Evolutionary conservation across 2,329 filamentous ascomycete genomes (phyloP), one percentile per base, ranked within the genome.

Genomic region (Cladosporium sp.): DNA sequence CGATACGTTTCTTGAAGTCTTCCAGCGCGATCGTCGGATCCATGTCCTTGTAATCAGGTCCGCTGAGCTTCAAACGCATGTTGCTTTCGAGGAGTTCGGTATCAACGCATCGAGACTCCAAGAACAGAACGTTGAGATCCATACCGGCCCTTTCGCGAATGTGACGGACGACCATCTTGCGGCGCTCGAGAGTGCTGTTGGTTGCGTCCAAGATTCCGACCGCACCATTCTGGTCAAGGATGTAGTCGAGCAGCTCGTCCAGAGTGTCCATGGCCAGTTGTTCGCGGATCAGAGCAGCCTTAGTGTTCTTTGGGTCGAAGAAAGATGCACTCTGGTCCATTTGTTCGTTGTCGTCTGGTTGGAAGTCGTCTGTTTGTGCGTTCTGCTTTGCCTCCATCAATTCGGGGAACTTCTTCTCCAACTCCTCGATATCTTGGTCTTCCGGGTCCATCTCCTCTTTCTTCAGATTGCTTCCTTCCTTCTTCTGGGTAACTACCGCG

Each of bases 121-220:
- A 86, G 68, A 97, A 99, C 9, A 99, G 76, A 15, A 99, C 89
- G 27, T 92, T 92, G 18, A 99, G 77, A 58, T 84, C 82, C 54
- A 88, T 87, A 2, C 92, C 90, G 59, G 95, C 92, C 47, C 88
- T 82, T 47, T 84, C 74, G 61, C 88, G 87, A 63, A 97, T 89
- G 58, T 83, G 86, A 54, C 92, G 81, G 61, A 67, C 65, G 50
- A 99, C 80, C 20, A 87, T 79, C 69, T 92, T 85, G 43, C 93
- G 83, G 32, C 93, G 85, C 56, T 89, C 81, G 43, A 95, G 79
- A 0, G 93, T 99, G 73, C 91, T 96, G 73, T 99, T 99, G 7
- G 93, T 99, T 7, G 93, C 93, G 70, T 99, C 93, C 11, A 99
- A 81, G 56, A 99, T 97, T 32, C 93, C 93, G 8, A 97, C 89